Evolutionary conservation across 2,329 filamentous ascomycete genomes (phyloP).

Genomic region (Beauveria sp.): DNA sequence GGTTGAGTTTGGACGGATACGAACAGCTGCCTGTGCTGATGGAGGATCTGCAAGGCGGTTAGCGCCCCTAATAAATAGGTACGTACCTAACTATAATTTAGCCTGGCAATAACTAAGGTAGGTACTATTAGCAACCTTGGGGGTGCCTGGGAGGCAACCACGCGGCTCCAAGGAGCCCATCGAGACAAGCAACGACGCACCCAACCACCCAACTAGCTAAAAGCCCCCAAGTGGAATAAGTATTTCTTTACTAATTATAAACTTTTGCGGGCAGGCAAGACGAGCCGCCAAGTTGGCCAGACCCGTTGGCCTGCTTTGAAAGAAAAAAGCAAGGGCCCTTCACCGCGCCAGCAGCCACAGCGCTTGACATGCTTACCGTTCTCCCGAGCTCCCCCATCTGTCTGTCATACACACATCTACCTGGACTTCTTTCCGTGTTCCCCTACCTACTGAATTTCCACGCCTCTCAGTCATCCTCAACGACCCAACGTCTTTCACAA

Average conservation of each 20-base stretch:
- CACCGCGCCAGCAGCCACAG: conserved; percentile 3
- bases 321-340: background rate
- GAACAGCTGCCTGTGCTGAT: background rate
- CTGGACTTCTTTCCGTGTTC: background rate
- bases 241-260: no score
- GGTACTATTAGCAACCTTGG: no score
- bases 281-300: background rate
- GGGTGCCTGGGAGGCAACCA: no score
- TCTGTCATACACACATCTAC: background rate
- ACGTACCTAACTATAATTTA: no score
- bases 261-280: no score
- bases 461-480: background rate
- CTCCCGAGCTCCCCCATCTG: background rate
- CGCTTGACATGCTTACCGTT: background rate
- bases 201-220: no score
- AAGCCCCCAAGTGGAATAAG: no score
- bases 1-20: conserved; percentile 1
- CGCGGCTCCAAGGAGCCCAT: no score
- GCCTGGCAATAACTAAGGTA: no score
- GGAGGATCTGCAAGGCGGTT: conserved; percentile 6
- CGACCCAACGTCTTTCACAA: background rate
- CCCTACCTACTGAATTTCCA: background rate
- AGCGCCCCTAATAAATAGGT: background rate
- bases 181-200: no score
- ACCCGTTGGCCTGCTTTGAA: background rate